Base-by-base conservation (phyloP, 495 filamentous ascomycete species). In the Patellaria atrata region DNA sequence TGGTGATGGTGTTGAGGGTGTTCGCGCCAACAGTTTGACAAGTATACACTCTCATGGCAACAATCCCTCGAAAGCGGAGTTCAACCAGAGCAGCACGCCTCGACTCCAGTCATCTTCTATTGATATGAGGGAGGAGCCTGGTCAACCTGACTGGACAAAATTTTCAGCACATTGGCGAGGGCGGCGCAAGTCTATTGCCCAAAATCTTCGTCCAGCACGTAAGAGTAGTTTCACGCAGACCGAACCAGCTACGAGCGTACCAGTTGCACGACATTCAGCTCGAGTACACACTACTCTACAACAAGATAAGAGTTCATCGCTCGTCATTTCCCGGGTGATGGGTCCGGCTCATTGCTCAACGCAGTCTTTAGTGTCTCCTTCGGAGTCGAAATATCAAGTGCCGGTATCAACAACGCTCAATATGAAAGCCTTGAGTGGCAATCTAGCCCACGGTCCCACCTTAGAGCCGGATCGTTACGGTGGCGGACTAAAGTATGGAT, bases 401-500 rank as follows among this genome's bases (percentile, higher is more conserved):
- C 18, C 7, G 18, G 11, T 3, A 8, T 17, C 3, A 22, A n/a
- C 17, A 17, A 34, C n/a, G 9, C 2, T 4, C 34, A 30, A 33
- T 25, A 16, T 9, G 8, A 3, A 14, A 7, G 22, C 7, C 22
- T 15, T 9, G 12, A n/a, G n/a, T n/a, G n/a, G n/a, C n/a, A 37
- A 30, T 25, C 3, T 3, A 14, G 22, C 13, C 7, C 5, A 7
- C 34, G 23, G 18, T 28, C 22, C 25, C 8, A 35, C 26, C n/a
- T 20, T 32, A 4, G n/a, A 30, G 34, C 4, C 33, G 21, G 59
- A 57, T 31, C 56, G 61, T 11, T 64, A 62, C 33, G 38, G 44
- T 30, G 62, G 62, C 16, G 59, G 62, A 7, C 37, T 63, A n/a
- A 22, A 44, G 15, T 65, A 62, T 35, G 61, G 57, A 6, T 65